Evolutionary conservation across 2,329 filamentous ascomycete species (phyloP).

Genomic region (Coleophoma crateriformis): DNA sequence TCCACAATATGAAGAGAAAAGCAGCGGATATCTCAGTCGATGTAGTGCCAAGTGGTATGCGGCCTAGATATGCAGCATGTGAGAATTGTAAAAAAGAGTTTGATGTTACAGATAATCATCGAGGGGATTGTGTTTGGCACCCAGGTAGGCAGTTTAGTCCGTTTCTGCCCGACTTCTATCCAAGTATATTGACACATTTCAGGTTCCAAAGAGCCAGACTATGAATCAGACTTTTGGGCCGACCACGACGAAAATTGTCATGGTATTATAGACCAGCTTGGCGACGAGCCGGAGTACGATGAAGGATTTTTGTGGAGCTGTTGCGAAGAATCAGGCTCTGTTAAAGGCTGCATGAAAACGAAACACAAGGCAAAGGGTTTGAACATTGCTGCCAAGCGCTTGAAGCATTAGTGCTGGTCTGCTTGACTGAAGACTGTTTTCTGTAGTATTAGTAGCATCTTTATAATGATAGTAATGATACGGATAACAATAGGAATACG

Average conservation of each 20-base stretch:
- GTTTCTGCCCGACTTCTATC: not conserved
- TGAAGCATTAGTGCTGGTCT: too few species aligned
- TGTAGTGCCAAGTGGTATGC: not conserved
- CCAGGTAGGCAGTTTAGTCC: not conserved
- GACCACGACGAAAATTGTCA: not conserved
- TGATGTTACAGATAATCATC: not conserved
- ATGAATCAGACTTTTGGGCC: not conserved
- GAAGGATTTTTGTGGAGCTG: not conserved
- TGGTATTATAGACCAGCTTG: not conserved
- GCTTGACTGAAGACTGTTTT: too few species aligned
- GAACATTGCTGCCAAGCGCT: too few species aligned
- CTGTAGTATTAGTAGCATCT: too few species aligned
- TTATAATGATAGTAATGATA: too few species aligned
- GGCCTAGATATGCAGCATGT: not conserved
- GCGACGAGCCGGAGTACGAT: not conserved
- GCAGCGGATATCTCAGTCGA: not conserved
- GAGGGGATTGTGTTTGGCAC: not conserved
- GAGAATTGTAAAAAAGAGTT: not conserved
- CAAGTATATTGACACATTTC: not conserved
- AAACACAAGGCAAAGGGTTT: not conserved
- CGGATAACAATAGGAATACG: too few species aligned
- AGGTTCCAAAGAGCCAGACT: not conserved
- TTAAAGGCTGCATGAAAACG: not conserved
- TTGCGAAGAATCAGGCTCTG: not conserved
- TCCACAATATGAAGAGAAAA: not conserved